phyloP scores from a whole-genome alignment of 495 filamentous ascomycete genomes.

The Astrothelium macrocarpum region DNA sequence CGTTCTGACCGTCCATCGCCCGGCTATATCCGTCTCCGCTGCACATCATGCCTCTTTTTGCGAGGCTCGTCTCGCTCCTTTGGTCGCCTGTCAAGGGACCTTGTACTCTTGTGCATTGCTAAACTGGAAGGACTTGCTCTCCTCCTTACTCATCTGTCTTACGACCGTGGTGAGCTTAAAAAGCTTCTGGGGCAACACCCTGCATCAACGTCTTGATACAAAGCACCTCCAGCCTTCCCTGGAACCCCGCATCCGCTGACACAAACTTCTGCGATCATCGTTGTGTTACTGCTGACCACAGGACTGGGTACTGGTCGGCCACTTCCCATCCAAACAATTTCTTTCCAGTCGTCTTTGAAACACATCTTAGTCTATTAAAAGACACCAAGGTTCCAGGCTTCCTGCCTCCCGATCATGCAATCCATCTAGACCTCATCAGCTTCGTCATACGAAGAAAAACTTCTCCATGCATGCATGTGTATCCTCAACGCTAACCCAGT shows the following conservation, averaged over 20 bases:
- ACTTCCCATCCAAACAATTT: not conserved
- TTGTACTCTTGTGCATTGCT: not conserved
- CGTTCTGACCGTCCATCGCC: not conserved
- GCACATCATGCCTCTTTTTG: not conserved
- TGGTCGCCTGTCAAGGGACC: not conserved
- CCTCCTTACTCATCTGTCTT: not conserved
- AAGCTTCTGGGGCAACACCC: not conserved
- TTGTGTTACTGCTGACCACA: not conserved
- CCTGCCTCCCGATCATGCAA: not conserved
- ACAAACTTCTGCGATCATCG: not conserved
- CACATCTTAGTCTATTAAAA: not conserved
- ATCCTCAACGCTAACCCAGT: not conserved
- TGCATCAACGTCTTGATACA: not conserved
- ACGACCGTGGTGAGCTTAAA: not conserved
- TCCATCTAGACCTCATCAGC: not conserved
- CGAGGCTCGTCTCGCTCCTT: not conserved
- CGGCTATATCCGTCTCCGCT: constrained; percentile 4
- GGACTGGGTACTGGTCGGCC: not conserved
- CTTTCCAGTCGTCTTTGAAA: not conserved
- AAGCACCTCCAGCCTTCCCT: not conserved
- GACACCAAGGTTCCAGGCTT: not conserved
- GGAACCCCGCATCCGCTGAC: not conserved
- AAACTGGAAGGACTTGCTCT: not conserved
- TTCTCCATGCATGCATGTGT: not conserved
- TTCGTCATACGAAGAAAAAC: not conserved